Percentiles rank a stretch among this genome's conserved stretches.
Conservation (phyloP, 345 rosid species). For the Geranium brycei region DNA sequence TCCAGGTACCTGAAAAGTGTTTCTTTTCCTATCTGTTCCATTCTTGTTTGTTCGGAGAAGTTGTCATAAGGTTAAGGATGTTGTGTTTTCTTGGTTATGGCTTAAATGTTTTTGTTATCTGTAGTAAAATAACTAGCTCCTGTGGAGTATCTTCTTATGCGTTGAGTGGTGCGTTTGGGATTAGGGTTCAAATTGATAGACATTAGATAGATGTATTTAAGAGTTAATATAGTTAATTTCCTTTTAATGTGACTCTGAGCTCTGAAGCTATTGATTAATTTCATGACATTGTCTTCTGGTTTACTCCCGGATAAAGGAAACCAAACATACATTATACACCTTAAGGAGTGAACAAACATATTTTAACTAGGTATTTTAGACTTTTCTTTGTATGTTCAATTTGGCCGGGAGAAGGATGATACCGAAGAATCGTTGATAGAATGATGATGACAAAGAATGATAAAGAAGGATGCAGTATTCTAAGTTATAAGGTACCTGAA, state of each 20-base stretch:
- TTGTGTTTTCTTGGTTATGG: background rate
- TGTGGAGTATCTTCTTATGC: background rate
- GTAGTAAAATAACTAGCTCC: background rate
- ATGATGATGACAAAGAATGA: too few relatives aligned
- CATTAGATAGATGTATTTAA: background rate
- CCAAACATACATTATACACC: background rate
- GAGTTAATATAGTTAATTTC: background rate
- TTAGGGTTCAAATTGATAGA: background rate
- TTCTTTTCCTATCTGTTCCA: background rate
- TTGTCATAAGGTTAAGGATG: background rate
- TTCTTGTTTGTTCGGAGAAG: background rate
- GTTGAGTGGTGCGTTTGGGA: too few relatives aligned
- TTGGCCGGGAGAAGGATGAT: background rate
- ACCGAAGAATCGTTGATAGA: background rate
- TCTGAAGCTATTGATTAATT: too few relatives aligned
- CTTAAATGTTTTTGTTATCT: background rate
- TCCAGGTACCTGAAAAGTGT: slow-evolving; percentile 47
- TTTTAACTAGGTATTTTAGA: background rate
- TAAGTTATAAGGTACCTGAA: background rate
- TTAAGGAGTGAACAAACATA: background rate
- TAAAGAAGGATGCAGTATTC: background rate
- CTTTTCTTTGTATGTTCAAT: too few relatives aligned
- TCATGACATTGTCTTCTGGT: background rate
- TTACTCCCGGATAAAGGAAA: background rate
- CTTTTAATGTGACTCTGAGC: background rate